A percentile compares a stretch with the other conserved stretches of the same genome.
Evolutionary conservation across 1,284 basidiomycete genomes (phyloP).

Genomic region (Hypsizygus ulmarius): DNA sequence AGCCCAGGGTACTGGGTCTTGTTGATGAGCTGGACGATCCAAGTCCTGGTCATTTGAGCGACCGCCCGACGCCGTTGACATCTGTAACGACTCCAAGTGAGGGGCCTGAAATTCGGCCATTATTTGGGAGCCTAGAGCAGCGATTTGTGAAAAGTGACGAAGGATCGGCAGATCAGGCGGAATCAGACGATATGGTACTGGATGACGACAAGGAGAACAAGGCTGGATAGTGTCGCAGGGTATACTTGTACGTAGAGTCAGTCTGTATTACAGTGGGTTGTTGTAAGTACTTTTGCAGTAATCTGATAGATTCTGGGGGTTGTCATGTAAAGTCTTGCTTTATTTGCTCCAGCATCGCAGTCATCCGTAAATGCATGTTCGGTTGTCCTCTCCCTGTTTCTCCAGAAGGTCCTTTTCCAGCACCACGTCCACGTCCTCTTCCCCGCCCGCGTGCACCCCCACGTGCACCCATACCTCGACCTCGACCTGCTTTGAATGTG

Average conservation of each 20-base stretch:
- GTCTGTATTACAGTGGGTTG: constrained; percentile 3
- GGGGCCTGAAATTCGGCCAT: constrained; percentile 35
- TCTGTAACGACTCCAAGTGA: constrained; percentile 55
- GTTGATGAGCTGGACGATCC: constrained; percentile 84
- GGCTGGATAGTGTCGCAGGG: constrained; percentile 18
- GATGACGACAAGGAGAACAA: constrained; percentile 62
- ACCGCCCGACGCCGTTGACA: constrained; percentile 68
- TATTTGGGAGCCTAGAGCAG: constrained; percentile 56
- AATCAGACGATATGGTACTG: constrained; percentile 44
- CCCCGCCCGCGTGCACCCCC: constrained; percentile 13
- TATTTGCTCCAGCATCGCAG: constrained; percentile 73
- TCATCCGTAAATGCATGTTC: constrained; percentile 78
- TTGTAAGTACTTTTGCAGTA: constrained; percentile 12
- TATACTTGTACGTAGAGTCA: constrained; percentile 25
- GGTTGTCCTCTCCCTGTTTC: constrained; percentile 55
- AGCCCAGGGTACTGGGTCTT: constrained; percentile 59
- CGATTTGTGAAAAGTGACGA: constrained; percentile 60
- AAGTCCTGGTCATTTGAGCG: constrained; percentile 75
- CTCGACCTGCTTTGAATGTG: constrained; percentile 46
- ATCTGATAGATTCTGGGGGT: constrained; percentile 4
- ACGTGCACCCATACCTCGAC: constrained; percentile 10
- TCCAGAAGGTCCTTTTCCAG: constrained; percentile 13
- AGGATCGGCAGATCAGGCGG: constrained; percentile 16
- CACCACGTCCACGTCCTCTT: constrained; percentile 15
- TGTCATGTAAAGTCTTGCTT: constrained; percentile 52